phyloP scores from a whole-genome alignment of 2,329 filamentous ascomycete genomes.

The Cercospora sp. region DNA sequence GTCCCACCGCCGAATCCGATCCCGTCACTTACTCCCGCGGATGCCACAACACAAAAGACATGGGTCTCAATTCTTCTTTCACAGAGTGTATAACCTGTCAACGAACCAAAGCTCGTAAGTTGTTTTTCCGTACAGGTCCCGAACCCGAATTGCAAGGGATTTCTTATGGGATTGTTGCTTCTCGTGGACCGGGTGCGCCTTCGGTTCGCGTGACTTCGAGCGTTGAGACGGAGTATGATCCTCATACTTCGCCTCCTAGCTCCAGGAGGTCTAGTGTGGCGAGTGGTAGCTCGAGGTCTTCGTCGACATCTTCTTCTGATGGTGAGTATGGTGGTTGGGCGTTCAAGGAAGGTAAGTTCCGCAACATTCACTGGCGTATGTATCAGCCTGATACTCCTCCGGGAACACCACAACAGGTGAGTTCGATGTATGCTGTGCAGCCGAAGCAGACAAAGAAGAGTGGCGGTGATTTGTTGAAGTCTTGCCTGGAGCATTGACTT shows the following conservation, averaged over 20 bases:
- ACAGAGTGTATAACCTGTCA: not conserved
- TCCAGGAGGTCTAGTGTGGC: not conserved
- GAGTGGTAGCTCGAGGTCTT: not conserved
- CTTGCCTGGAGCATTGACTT: not conserved
- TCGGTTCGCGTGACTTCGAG: not conserved
- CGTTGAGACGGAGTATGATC: not conserved
- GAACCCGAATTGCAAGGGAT: not conserved
- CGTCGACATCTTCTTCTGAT: not conserved
- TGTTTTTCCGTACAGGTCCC: not conserved
- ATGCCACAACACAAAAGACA: slow-evolving; percentile 7
- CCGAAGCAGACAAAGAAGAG: not conserved
- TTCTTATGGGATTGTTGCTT: slow-evolving; percentile 9
- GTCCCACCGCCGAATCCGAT: not conserved
- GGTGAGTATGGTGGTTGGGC: slow-evolving; percentile 4
- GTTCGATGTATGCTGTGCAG: slow-evolving; percentile 8
- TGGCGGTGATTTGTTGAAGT: not conserved
- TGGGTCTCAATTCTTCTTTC: slow-evolving; percentile 5
- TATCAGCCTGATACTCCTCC: not conserved
- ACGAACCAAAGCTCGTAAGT: not conserved
- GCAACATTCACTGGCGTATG: slow-evolving; percentile 7
- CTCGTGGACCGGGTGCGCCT: not conserved
- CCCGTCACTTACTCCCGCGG: not conserved
- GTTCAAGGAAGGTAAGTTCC: slow-evolving; percentile 12
- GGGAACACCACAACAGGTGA: not conserved
- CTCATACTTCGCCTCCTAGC: not conserved